Percentiles rank a stretch among this genome's conserved stretches.
These are phyloP conservation scores for Lachnellula willkommii DNA, from an alignment of 2,329 filamentous ascomycete genomes.

Conservation along the genomic window DNA sequence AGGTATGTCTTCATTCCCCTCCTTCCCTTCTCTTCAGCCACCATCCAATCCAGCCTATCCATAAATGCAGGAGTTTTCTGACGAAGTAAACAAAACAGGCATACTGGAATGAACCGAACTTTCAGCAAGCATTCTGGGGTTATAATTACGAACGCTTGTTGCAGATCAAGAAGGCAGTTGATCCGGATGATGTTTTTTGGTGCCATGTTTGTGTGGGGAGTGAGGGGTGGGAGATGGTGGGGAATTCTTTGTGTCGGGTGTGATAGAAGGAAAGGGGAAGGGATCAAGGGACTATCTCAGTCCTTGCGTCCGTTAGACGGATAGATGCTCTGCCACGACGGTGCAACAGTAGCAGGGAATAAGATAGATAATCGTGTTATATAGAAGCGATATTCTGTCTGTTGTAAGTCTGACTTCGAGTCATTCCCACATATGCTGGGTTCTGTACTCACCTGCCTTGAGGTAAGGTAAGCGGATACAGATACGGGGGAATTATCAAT, in stretches of 20 bases:
- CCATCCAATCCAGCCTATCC: not conserved
- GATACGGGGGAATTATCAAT: too few relatives aligned
- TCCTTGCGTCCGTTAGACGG: too few relatives aligned
- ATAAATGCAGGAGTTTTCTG: too few relatives aligned
- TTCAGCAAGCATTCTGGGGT: conserved; percentile 18
- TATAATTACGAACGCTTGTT: conserved; percentile 41
- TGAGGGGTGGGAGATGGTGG: conserved; percentile 5
- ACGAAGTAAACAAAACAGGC: not conserved
- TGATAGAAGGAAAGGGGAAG: not conserved
- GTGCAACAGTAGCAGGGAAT: too few relatives aligned
- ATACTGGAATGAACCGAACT: conserved; percentile 33
- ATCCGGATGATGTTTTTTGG: conserved; percentile 44
- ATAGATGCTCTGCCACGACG: too few relatives aligned
- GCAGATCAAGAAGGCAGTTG: conserved; percentile 40
- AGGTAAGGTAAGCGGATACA: too few relatives aligned
- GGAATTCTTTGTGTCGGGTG: conserved; percentile 3
- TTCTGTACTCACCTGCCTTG: too few relatives aligned
- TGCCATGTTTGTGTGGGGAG: conserved; percentile 42
- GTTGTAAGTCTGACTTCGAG: too few relatives aligned
- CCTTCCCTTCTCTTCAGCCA: conserved; percentile 9
- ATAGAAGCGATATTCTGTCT: too few relatives aligned
- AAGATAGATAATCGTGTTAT: too few relatives aligned
- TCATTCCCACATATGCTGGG: too few relatives aligned
- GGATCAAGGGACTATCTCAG: too few relatives aligned
- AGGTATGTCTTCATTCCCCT: not conserved